Conservation (phyloP, 179 eudicot genomes). For the Gypsophila paniculata region DNA sequence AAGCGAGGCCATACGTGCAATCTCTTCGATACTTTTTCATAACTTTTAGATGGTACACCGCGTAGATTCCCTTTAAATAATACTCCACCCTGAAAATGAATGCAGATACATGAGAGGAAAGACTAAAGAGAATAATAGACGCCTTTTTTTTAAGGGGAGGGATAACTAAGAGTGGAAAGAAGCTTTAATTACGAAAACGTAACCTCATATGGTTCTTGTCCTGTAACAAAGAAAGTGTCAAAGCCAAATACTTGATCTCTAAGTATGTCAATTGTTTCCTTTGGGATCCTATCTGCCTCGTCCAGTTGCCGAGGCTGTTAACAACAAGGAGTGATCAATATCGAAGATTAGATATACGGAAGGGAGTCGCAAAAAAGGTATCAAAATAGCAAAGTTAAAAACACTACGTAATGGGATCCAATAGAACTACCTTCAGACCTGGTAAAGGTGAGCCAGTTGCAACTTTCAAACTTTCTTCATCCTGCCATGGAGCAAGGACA, state of each 20-base stretch:
- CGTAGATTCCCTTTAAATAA: constrained; percentile 91
- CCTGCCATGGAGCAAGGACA: constrained; percentile 38
- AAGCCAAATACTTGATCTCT: constrained; percentile 91
- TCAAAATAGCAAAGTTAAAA: constrained; percentile 11
- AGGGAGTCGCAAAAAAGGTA: background rate
- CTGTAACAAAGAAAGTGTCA: constrained; percentile 88
- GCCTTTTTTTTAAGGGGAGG: no score
- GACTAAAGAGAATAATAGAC: background rate
- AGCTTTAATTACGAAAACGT: constrained; percentile 22
- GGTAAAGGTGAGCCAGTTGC: constrained; percentile 97
- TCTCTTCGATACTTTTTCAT: constrained; percentile 75
- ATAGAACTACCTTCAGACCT: constrained; percentile 81
- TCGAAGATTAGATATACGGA: background rate
- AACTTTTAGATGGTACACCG: constrained; percentile 73
- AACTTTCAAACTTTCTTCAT: constrained; percentile 40
- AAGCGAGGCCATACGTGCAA: constrained; percentile 53
- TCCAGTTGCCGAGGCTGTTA: constrained; percentile 65
- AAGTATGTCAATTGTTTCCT: constrained; percentile 78
- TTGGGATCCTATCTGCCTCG: constrained; percentile 66
- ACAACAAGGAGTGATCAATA: constrained; percentile 18
- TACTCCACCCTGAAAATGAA: constrained; percentile 61
- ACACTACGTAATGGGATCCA: constrained; percentile 20
- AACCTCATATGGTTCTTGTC: constrained; percentile 97
- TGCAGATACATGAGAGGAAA: background rate
- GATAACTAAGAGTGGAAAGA: no score